These are phyloP conservation scores for Syzygium grande DNA, from an alignment of 345 rosid genomes.

Conservation along the genomic window DNA sequence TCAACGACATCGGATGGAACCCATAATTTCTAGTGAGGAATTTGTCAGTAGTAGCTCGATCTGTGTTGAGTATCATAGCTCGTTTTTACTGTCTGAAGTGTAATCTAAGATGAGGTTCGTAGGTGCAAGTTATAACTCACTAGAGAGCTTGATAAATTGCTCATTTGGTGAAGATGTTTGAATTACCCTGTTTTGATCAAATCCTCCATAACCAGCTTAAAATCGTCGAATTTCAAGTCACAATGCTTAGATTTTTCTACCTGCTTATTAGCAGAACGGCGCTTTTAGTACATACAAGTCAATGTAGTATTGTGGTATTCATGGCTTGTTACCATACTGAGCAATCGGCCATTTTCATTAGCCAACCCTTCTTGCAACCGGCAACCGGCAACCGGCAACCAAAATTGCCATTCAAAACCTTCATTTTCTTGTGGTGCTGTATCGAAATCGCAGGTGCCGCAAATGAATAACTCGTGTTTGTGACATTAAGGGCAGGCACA, in stretches of 20 bases:
- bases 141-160: not conserved
- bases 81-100: not conserved
- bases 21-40: not conserved
- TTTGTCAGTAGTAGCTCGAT: not conserved
- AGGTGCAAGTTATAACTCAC: not conserved
- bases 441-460: not conserved
- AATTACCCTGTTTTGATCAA: not conserved
- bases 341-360: not conserved
- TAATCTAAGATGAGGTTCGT: not conserved
- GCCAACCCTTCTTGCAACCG: not conserved
- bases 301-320: not conserved
- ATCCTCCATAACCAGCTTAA: not conserved
- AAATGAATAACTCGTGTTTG: not conserved
- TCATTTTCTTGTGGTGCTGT: not conserved
- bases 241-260: too few species aligned
- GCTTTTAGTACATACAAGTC: not conserved
- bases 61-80: not conserved
- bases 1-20: not conserved
- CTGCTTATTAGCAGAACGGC: accelerated
- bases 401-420: not conserved
- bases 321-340: not conserved
- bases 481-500: not conserved
- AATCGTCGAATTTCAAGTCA: not conserved
- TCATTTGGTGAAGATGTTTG: accelerated
- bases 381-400: not conserved